Conservation (phyloP, 1,139 yeast genomes). For the Dujonia santamariae region DNA sequence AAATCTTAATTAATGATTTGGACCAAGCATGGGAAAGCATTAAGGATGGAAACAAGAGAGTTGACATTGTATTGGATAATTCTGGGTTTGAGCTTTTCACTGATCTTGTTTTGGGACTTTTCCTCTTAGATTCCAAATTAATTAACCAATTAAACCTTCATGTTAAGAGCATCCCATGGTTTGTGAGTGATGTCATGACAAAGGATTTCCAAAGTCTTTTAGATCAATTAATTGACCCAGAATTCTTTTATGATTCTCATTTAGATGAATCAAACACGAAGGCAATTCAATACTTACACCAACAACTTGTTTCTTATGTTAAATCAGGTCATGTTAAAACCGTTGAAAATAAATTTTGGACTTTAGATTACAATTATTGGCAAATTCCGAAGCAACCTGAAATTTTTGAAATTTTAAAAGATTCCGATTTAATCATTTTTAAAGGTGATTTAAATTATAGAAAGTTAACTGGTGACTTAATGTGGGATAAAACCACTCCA, state of each 20-base stretch:
- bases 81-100: slow-evolving; percentile 94
- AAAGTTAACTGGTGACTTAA: slow-evolving; percentile 85
- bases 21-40: slow-evolving; percentile 60
- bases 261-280: slow-evolving; percentile 16
- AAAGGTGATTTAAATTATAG: slow-evolving; percentile 97
- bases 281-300: slow-evolving; percentile 41
- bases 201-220: slow-evolving; percentile 68
- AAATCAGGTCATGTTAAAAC: slow-evolving; percentile 51
- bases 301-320: slow-evolving; percentile 48
- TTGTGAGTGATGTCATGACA: slow-evolving; percentile 92
- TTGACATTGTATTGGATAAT: slow-evolving; percentile 89
- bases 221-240: slow-evolving; percentile 51
- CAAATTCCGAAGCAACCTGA: slow-evolving; percentile 46
- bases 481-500: slow-evolving; percentile 81
- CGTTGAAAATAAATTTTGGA: slow-evolving; percentile 81
- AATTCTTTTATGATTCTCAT: slow-evolving; percentile 48
- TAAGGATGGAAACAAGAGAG: slow-evolving; percentile 30
- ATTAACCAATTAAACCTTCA: slow-evolving; percentile 70
- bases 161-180: slow-evolving; percentile 92
- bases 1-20: slow-evolving; percentile 77
- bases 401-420: slow-evolving; percentile 43
- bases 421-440: slow-evolving; percentile 72
- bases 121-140: slow-evolving; percentile 68
- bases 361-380: slow-evolving; percentile 73
- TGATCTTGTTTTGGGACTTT: slow-evolving; percentile 73